phyloP scores from a whole-genome alignment of 2,329 filamentous ascomycete genomes.

The Fusarium stilboides region DNA sequence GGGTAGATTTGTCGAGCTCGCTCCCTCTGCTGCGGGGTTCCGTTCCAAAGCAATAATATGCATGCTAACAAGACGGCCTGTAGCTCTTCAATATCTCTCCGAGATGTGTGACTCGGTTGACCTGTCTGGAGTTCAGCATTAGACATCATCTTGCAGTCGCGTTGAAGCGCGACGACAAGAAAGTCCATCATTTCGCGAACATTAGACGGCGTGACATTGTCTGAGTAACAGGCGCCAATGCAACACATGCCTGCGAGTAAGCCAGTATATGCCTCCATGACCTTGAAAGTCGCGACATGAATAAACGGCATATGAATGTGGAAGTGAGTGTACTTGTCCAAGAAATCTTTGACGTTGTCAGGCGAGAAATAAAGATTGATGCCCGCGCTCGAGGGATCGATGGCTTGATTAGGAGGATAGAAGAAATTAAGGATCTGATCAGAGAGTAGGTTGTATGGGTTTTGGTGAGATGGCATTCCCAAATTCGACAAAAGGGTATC shows the following conservation, averaged over 20 bases:
- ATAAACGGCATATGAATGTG: constrained; percentile 81
- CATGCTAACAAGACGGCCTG: constrained; percentile 76
- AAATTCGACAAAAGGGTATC: constrained; percentile 64
- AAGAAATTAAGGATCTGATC: constrained; percentile 71
- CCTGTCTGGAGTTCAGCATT: constrained; percentile 40
- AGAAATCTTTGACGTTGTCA: constrained; percentile 79
- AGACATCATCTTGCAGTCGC: constrained; percentile 66
- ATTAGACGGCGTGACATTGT: constrained; percentile 70
- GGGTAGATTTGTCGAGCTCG: constrained; percentile 73
- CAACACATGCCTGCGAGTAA: constrained; percentile 80
- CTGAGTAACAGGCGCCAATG: constrained; percentile 82
- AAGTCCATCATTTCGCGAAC: constrained; percentile 79
- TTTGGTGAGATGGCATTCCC: constrained; percentile 64
- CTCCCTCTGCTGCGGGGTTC: constrained; percentile 75
- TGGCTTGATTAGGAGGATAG: constrained; percentile 62
- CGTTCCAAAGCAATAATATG: constrained; percentile 78
- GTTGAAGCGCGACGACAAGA: constrained; percentile 71
- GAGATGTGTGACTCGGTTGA: constrained; percentile 48
- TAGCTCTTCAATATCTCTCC: constrained; percentile 73
- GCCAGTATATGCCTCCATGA: constrained; percentile 75
- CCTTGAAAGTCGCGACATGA: constrained; percentile 79
- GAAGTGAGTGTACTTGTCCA: constrained; percentile 80
- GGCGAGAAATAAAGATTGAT: constrained; percentile 75
- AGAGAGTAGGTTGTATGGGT: constrained; percentile 69
- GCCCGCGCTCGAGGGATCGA: constrained; percentile 69